These are phyloP conservation scores for Penicillium riverlandense DNA, from an alignment of 495 filamentous ascomycete species.

Conservation along the genomic window DNA sequence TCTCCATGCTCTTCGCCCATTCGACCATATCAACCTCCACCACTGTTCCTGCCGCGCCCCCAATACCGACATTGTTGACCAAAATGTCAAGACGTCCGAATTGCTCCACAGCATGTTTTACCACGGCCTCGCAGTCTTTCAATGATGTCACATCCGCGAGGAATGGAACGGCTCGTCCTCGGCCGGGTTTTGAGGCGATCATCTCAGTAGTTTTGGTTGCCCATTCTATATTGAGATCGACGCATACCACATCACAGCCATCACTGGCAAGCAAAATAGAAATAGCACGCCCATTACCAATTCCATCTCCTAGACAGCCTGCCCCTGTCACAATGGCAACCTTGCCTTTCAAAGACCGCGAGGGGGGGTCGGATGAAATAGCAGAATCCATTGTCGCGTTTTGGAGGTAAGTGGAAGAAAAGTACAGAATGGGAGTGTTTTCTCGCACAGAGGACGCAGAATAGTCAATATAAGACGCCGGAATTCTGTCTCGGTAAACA, in stretches of 20 bases:
- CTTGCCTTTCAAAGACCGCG: constrained; percentile 29
- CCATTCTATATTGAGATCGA: constrained; percentile 40
- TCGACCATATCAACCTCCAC: constrained; percentile 45
- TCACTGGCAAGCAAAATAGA: constrained; percentile 50
- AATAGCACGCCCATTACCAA: constrained; percentile 54
- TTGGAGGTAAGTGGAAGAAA: not conserved
- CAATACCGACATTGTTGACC: constrained; percentile 51
- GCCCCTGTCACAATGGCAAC: constrained; percentile 56
- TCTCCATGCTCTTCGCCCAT: constrained; percentile 45
- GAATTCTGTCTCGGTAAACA: too few relatives aligned
- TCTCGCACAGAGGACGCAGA: not conserved
- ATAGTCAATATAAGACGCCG: not conserved
- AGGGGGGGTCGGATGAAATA: constrained; percentile 16
- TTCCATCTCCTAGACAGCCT: constrained; percentile 42
- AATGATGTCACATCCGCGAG: constrained; percentile 42
- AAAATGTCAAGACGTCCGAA: constrained; percentile 50
- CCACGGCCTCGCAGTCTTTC: constrained; percentile 35
- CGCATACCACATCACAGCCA: constrained; percentile 46
- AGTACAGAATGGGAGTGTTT: not conserved
- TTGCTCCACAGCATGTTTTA: constrained; percentile 25
- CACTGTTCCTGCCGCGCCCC: constrained; percentile 45
- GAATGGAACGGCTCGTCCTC: constrained; percentile 28
- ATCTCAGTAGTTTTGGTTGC: constrained; percentile 44
- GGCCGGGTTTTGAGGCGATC: constrained; percentile 23
- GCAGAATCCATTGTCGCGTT: constrained; percentile 10